phyloP scores from a whole-genome alignment of 345 rosid species.

The Garcia nutans region DNA sequence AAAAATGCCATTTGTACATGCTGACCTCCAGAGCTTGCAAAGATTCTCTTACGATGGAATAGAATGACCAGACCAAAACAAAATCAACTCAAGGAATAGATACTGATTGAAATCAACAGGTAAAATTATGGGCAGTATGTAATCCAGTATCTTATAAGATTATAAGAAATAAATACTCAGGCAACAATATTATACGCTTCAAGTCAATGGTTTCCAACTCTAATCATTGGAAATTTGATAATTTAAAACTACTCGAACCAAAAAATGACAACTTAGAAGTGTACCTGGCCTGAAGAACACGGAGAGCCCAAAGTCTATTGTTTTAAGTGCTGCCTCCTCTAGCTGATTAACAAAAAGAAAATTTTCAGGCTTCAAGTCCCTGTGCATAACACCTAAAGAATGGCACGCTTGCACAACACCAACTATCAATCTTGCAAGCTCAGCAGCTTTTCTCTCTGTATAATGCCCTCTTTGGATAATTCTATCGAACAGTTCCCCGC shows the following conservation, averaged over 20 bases:
- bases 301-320: constrained; percentile 94
- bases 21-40: neutral
- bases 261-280: neutral
- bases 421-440: constrained; percentile 73
- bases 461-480: constrained; percentile 91
- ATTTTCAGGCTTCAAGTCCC: constrained; percentile 98
- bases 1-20: too few species aligned
- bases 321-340: constrained; percentile 76
- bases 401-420: constrained; percentile 91
- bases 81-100: neutral
- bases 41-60: neutral
- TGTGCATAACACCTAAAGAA: constrained; percentile 93
- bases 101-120: neutral
- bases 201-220: neutral
- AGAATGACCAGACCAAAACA: neutral
- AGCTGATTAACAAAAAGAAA: constrained; percentile 66
- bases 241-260: neutral
- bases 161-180: too few species aligned
- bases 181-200: neutral
- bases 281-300: constrained; percentile 89
- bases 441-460: constrained; percentile 79
- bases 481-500: constrained; percentile 94
- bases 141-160: too few species aligned
- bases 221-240: neutral
- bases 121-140: neutral